These are phyloP conservation scores for Kluyveromyces nonfermentans DNA, from an alignment of 805 yeast genomes.

Conservation along the genomic window DNA sequence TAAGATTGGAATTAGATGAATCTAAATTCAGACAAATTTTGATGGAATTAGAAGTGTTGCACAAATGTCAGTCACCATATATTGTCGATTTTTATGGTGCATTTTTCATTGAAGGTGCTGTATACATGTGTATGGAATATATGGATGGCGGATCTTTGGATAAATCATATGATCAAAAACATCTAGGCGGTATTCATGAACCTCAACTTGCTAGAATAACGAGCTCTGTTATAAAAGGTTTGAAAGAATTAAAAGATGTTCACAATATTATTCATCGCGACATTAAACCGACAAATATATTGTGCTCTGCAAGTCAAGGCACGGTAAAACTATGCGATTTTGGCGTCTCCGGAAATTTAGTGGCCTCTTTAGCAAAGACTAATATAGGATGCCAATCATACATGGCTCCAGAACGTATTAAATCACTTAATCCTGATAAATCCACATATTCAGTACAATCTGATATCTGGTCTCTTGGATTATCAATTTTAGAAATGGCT, in stretches of 20 bases:
- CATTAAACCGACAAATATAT: constrained; percentile 91
- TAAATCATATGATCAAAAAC: constrained; percentile 56
- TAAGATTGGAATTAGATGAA: constrained; percentile 85
- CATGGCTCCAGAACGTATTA: constrained; percentile 97
- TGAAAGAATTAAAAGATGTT: constrained; percentile 74
- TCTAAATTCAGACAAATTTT: constrained; percentile 87
- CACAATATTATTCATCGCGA: constrained; percentile 94
- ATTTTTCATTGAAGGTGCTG: constrained; percentile 94
- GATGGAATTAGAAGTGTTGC: constrained; percentile 92
- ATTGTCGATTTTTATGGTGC: constrained; percentile 98
- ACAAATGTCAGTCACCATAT: constrained; percentile 80
- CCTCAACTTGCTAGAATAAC: constrained; percentile 71
- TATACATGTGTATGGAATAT: constrained; percentile 94
- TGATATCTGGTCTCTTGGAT: constrained; percentile 92
- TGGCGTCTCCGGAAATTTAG: constrained; percentile 92
- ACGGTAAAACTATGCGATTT: constrained; percentile 88
- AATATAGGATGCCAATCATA: constrained; percentile 96
- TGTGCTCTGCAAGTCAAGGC: constrained; percentile 69
- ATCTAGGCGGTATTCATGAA: constrained; percentile 60
- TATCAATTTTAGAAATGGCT: constrained; percentile 79
- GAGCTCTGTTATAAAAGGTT: constrained; percentile 69
- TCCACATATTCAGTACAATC: constrained; percentile 84
- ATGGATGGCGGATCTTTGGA: constrained; percentile 97
- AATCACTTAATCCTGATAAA: constrained; percentile 62
- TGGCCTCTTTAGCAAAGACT: constrained; percentile 89